A percentile compares a stretch with the other conserved stretches of the same genome.
Evolutionary conservation across 345 rosid genomes (phyloP).

Genomic region (Hypericum perforatum): DNA sequence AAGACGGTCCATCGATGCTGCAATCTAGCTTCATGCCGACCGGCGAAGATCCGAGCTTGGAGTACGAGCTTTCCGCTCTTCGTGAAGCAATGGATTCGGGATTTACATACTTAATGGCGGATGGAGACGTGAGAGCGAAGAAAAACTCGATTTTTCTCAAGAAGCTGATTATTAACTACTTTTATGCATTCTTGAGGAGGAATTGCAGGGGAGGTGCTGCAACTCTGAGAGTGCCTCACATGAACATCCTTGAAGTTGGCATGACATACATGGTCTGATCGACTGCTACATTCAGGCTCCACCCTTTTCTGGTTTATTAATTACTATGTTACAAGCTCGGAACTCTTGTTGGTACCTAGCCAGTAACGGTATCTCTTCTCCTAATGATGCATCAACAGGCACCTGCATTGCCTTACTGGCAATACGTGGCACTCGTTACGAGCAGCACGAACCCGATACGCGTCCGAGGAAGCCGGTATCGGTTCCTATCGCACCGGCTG

Average conservation of each 20-base stretch:
- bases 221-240: constrained; percentile 74
- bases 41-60: constrained; percentile 70
- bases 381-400: too few species aligned
- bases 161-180: constrained; percentile 87
- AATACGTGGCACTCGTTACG: too few species aligned
- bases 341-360: too few species aligned
- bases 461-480: too few species aligned
- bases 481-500: too few species aligned
- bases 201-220: constrained; percentile 88
- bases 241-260: constrained; percentile 73
- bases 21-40: constrained; percentile 40
- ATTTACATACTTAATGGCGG: constrained; percentile 69
- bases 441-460: too few species aligned
- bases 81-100: constrained; percentile 81
- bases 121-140: constrained; percentile 74
- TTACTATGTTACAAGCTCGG: too few species aligned
- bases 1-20: constrained; percentile 25
- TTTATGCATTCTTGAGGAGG: constrained; percentile 69
- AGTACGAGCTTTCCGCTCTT: constrained; percentile 72
- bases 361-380: too few species aligned
- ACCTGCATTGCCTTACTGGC: too few species aligned
- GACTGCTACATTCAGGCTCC: not conserved
- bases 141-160: constrained; percentile 68
- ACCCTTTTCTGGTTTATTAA: too few species aligned
- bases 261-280: constrained; percentile 85